Conservation (phyloP, 176 grass and related monocot species). For the Hordeum vulgare region MorexV3_pseudomolecules_assembly NC_058523.1:321804303-321804802, state of each 20-base stretch:
- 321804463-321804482: background rate
- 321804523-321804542: background rate
- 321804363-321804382: too few relatives aligned
- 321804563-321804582: background rate
- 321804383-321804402: too few relatives aligned
- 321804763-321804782: slow-evolving; percentile 68
- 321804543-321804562: background rate
- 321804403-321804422: too few relatives aligned
- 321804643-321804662: background rate
- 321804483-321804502: background rate
- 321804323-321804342: too few relatives aligned
- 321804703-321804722: slow-evolving; percentile 40
- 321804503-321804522: background rate
- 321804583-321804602: background rate
- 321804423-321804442: too few relatives aligned
- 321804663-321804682: background rate
- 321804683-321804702: background rate
- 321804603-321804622: too few relatives aligned
- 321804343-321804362: too few relatives aligned
- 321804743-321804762: slow-evolving; percentile 66
- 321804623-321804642: too few relatives aligned
- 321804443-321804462: background rate
- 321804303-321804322: too few relatives aligned
- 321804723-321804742: slow-evolving; percentile 82
- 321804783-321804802: slow-evolving; percentile 89